Base-by-base conservation (phyloP, 2,329 filamentous ascomycete species). In the Cytospora paraplurivora region DNA sequence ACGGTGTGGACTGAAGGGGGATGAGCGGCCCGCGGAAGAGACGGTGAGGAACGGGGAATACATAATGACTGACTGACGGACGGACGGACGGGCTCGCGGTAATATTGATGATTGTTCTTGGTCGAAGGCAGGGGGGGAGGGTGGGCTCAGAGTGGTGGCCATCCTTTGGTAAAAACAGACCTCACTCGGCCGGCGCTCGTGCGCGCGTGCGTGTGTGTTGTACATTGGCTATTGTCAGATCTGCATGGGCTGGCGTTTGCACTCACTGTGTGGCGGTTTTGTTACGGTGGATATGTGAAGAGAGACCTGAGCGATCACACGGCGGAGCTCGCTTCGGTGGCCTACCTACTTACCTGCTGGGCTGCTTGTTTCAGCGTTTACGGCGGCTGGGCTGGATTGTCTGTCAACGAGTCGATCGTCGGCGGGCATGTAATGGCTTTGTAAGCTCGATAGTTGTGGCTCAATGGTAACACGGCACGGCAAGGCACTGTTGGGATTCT, bases 1-100 rank as follows among this genome's bases (percentile, higher is more conserved):
- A 72, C 62, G 73, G 68, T 68, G 68, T 72, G 67, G 71, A 66
- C 67, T 71, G 62, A 67, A 62, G 13, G 7, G 19, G n/a, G n/a
- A 10, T 2, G 44, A 47, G n/a, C 17, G n/a, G 32, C 32, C 19
- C 27, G 35, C 15, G 15, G 27, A 34, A 49, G n/a, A 47, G 11
- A 38, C 12, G 10, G 4, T 38, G n/a, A 21, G 12, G 44, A 10
- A 19, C n/a, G n/a, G n/a, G n/a, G n/a, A n/a, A n/a, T n/a, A n/a
- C 4, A 47, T 47, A 17, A 47, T 37, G 35, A 27, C 2, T 27
- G 27, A 27, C 27, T 27, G 27, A 27, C 27, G 27, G 27, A 27
- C 27, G 27, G 27, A 27, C 27, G 27, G 27, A 6, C 8, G 38
- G 38, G 38, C 38, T 44, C 8, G 38, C 17, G 15, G n/a, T 47